Base-by-base conservation (phyloP, 768 basidiomycete genomes). In the Boletus sensibilis region DNA sequence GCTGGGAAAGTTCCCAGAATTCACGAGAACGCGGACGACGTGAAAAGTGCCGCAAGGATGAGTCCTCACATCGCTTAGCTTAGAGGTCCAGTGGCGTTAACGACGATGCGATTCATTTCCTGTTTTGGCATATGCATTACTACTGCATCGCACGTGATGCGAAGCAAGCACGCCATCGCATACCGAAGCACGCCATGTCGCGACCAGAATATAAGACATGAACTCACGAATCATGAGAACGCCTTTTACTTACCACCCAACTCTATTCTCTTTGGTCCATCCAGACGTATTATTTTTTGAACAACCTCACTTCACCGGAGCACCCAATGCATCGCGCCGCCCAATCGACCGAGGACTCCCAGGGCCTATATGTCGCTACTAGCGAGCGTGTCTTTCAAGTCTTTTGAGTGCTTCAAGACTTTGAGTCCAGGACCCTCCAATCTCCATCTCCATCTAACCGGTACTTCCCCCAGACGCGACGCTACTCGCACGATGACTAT, bases 161-260 rank as follows among this genome's bases (percentile, higher is more conserved):
- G 71, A 71, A 60, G 53, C 44, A 46, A 71, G 67, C 70, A 73
- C 69, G 69, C 65, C 61, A 71, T 69, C 52, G 58, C 55, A 39
- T 13, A 5, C 2, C 9, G 6, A 6, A 10, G n/a, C 34, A 58
- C 58, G 52, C 59, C 41, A 64, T 68, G 47, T 11, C n/a, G 21
- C 34, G 14, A 5, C 29, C 18, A 6, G 13, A 47, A 58, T 69
- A 71, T 69, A 70, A 71, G 53, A 47, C 10, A 16, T 2, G 37
- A 20, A 20, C 13, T 3, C 8, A 37, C 7, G 4, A 25, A 25
- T 25, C 27, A 8, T 5, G 0, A 0, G 4, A 58, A 13, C 1
- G 10, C 10, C 0, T 25, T 57, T 25, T 53, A 40, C 58, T 34
- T 46, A 0, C 39, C 13, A 18, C 35, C 31, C 51, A 13, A n/a